Evolutionary conservation across 2,329 filamentous ascomycete genomes (phyloP), one percentile per base, ranked within the genome.

Genomic region (Fusarium annulatum): DNA sequence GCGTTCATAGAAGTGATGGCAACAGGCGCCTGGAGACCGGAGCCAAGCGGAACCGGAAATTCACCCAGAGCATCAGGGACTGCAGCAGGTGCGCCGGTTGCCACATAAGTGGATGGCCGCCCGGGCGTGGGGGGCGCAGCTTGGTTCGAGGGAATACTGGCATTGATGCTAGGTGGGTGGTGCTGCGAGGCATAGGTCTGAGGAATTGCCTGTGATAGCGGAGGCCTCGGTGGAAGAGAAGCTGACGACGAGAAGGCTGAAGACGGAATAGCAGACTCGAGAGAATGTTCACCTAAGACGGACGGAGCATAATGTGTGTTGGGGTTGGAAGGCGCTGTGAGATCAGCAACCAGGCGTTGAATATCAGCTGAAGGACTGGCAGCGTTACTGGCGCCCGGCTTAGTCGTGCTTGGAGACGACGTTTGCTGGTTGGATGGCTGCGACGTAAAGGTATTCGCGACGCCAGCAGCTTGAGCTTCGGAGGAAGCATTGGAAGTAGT

Each of bases 161-260:
- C 60, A 71, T 77, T 79, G 61, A 81, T 68, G 61, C 78, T 77
- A 53, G 76, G 63, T 63, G 80, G 81, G 63, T 83, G 80, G 71
- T 82, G 79, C 63, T 83, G 82, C 49, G 83, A 82, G 45, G 77
- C 74, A 78, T 84, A 82, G 67, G 81, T 78, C 66, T 83, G 81
- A 71, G 81, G 72, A 61, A 77, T 74, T 65, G 80, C 78, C 68
- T 85, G 81, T 34, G 84, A 81, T 67, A 82, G 72, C 53, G 85
- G 85, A 56, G 85, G 86, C 76, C 84, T 84, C 62, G 85, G 80
- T 76, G 86, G 87, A 67, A 89, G 81, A 77, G 86, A 83, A 70
- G 85, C 79, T 43, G 83, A 78, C 38, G 80, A 78, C 72, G 81
- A 80, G 73, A 84, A 73, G 42, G 80, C 79, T 73, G 81, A 77